Evolutionary conservation across 257 asterid genomes (phyloP).

Genomic region (Ophiorrhiza pumila): DNA sequence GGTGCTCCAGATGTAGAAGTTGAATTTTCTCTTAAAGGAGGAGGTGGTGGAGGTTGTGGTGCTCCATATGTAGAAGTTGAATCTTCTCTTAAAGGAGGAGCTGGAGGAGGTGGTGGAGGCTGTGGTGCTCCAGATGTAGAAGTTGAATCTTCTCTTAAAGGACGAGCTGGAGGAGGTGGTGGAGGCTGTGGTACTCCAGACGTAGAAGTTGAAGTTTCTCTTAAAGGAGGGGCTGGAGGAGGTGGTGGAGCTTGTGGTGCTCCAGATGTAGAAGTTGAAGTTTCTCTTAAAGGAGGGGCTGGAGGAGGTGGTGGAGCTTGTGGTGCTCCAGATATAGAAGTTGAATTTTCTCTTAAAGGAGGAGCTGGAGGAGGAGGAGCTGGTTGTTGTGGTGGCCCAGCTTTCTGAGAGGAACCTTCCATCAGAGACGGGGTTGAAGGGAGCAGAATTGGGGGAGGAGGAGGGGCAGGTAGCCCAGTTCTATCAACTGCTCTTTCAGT

Average conservation of each 20-base stretch:
- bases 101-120: conserved; percentile 23
- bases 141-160: conserved; percentile 14
- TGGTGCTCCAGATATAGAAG: not conserved
- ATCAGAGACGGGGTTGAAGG: conserved; percentile 29
- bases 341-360: conserved; percentile 24
- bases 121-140: conserved; percentile 1
- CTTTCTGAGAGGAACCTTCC: conserved; percentile 22
- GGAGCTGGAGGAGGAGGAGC: conserved; percentile 24
- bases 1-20: conserved; percentile 13
- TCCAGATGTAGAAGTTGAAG: conserved; percentile 7
- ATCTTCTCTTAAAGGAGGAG: conserved; percentile 30
- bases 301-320: conserved; percentile 26
- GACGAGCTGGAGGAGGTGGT: conserved; percentile 22
- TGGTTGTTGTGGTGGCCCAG: conserved; percentile 22
- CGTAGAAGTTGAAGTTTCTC: conserved; percentile 20
- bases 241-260: not conserved
- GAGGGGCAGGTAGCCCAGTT: conserved; percentile 26
- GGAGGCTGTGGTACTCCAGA: conserved; percentile 13
- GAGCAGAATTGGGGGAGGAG: conserved; percentile 17
- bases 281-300: conserved; percentile 12
- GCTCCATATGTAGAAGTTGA: conserved; percentile 7
- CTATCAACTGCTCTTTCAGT: conserved; percentile 16
- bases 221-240: conserved; percentile 22
- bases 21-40: conserved; percentile 19
- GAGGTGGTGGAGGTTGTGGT: conserved; percentile 24